A percentile compares a stretch with the other conserved stretches of the same genome.
Conservation (phyloP, 306 rosid genomes). For the Betula pendula region DNA sequence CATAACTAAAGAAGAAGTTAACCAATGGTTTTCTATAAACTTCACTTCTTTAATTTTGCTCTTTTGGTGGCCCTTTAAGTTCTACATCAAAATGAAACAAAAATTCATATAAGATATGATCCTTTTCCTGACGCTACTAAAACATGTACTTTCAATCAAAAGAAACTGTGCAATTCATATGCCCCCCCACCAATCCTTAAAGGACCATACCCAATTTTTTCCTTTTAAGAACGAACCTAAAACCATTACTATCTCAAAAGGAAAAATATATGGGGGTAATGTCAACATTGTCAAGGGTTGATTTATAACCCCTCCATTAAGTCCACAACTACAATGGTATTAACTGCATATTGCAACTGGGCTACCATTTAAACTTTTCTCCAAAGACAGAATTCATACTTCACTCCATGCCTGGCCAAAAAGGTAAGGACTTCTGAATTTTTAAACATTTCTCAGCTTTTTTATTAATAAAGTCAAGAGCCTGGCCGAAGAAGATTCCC, state of each 20-base stretch:
- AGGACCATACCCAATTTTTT: background rate
- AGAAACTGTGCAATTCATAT: background rate
- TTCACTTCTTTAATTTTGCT: background rate
- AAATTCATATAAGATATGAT: background rate
- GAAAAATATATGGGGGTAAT: background rate
- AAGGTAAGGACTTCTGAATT: background rate
- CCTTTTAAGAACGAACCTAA: background rate
- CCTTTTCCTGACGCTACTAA: background rate
- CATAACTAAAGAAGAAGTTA: too few species aligned
- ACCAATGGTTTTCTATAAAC: background rate
- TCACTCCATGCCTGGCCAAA: background rate
- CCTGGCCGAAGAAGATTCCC: background rate
- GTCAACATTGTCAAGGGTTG: background rate
- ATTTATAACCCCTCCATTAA: background rate
- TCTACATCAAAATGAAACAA: background rate
- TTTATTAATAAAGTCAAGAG: background rate
- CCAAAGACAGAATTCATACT: background rate
- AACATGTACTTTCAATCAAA: background rate
- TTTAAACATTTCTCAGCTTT: background rate
- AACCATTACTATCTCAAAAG: background rate
- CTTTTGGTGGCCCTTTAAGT: background rate
- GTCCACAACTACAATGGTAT: background rate
- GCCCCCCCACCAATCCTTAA: background rate
- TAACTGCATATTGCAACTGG: background rate
- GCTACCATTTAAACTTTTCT: background rate